Conservation (phyloP, 164 flowering plant species). For the Magnolia changhungtana region DNA sequence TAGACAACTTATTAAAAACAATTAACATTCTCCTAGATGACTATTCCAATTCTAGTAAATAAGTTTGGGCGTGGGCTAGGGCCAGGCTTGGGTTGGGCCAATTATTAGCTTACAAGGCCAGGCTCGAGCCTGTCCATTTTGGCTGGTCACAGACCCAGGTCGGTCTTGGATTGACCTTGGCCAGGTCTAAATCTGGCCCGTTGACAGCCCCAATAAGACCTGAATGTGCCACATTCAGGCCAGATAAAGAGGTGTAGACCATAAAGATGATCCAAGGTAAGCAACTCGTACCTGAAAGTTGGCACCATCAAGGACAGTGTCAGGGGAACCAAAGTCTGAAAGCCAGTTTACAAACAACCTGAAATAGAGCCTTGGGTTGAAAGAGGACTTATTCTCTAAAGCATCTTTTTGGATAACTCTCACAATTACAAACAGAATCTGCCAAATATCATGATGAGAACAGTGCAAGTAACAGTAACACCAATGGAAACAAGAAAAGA, state of each 20-base stretch:
- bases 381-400: slow-evolving; percentile 73
- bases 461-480: background rate
- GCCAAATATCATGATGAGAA: background rate
- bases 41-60: too few relatives aligned
- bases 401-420: slow-evolving; percentile 74
- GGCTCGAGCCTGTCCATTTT: too few relatives aligned
- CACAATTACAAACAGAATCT: slow-evolving; percentile 76
- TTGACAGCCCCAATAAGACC: too few relatives aligned
- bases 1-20: too few relatives aligned
- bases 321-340: slow-evolving; percentile 61
- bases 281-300: slow-evolving; percentile 73
- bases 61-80: too few relatives aligned
- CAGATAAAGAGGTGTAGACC: background rate
- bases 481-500: background rate
- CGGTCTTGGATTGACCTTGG: too few relatives aligned
- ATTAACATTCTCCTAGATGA: too few relatives aligned
- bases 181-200: too few relatives aligned
- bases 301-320: slow-evolving; percentile 65
- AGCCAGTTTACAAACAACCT: slow-evolving; percentile 86
- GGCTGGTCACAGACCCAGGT: too few relatives aligned
- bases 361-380: slow-evolving; percentile 90
- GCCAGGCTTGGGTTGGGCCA: too few relatives aligned
- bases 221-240: too few relatives aligned
- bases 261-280: slow-evolving; percentile 24
- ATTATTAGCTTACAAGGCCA: too few relatives aligned